Evolutionary conservation across 2,329 filamentous ascomycete species (phyloP).

Genomic region (Epichloe festucae): DNA sequence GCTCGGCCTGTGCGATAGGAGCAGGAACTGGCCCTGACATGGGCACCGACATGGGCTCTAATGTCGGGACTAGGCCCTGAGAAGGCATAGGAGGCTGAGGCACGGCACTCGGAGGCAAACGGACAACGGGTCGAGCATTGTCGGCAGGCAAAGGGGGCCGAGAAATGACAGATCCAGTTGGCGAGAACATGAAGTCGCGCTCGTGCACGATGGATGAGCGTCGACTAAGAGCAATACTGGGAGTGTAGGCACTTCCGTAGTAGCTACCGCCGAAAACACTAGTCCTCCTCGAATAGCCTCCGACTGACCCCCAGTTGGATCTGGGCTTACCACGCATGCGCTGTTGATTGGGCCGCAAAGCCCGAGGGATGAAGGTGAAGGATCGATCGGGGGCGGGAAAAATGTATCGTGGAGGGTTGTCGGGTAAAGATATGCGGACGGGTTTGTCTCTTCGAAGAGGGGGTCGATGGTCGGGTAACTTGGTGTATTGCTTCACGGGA

Average conservation of each 20-base stretch:
- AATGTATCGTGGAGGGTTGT: conserved; percentile 70
- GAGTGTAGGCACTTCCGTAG: conserved; percentile 69
- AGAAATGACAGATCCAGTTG: conserved; percentile 65
- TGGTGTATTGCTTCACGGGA: conserved; percentile 80
- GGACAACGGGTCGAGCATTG: conserved; percentile 58
- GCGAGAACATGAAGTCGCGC: conserved; percentile 66
- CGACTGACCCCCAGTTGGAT: conserved; percentile 53
- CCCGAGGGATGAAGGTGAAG: conserved; percentile 95
- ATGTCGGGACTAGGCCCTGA: conserved; percentile 4
- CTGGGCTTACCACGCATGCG: conserved; percentile 56
- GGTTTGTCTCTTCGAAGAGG: conserved; percentile 92
- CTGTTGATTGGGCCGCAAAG: conserved; percentile 86
- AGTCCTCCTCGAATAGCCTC: conserved; percentile 62
- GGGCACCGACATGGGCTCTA: neutral
- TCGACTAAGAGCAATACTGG: conserved; percentile 77
- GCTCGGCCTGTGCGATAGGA: conserved; percentile 7
- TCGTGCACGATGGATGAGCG: conserved; percentile 62
- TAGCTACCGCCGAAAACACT: conserved; percentile 62
- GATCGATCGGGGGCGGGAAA: conserved; percentile 83
- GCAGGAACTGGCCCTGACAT: neutral
- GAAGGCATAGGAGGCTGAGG: conserved; percentile 19
- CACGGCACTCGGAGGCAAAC: conserved; percentile 57
- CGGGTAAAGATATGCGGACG: conserved; percentile 80
- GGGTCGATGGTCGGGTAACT: conserved; percentile 90
- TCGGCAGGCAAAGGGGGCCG: conserved; percentile 51